These are phyloP conservation scores for Fusarium goolgardi DNA, from an alignment of 2,329 filamentous ascomycete species.

Conservation along the genomic window DNA sequence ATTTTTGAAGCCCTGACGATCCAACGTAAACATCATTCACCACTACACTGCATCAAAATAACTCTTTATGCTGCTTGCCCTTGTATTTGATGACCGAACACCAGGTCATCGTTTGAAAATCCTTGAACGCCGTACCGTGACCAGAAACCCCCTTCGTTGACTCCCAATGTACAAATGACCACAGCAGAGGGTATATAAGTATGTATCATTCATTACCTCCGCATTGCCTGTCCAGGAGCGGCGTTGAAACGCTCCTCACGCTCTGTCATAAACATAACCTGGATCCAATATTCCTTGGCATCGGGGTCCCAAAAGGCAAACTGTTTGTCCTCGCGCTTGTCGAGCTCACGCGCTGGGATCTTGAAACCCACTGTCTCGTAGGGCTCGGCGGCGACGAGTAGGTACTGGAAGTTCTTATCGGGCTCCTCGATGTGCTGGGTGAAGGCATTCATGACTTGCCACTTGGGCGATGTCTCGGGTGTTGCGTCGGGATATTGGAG, in stretches of 20 bases:
- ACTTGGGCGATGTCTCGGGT: conserved; percentile 78
- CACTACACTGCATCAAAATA: not conserved
- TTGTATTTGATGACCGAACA: not conserved
- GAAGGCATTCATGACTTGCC: conserved; percentile 97
- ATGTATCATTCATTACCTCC: conserved; percentile 51
- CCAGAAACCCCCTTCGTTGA: conserved; percentile 24
- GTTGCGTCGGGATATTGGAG: conserved; percentile 94
- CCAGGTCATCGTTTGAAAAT: conserved; percentile 3
- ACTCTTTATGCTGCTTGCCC: not conserved
- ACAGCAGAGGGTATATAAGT: conserved; percentile 6
- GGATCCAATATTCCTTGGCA: conserved; percentile 96
- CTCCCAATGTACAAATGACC: conserved; percentile 22
- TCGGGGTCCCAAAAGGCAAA: conserved; percentile 97
- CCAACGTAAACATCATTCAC: not conserved
- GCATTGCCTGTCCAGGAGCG: conserved; percentile 68
- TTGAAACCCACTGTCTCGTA: conserved; percentile 99
- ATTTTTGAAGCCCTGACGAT: not conserved
- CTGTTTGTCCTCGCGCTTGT: conserved; percentile 86
- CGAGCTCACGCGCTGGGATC: conserved; percentile 91
- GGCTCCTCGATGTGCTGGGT: conserved; percentile 96
- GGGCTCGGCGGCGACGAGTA: conserved; percentile 94
- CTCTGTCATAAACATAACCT: conserved; percentile 98
- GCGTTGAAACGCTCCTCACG: conserved; percentile 87
- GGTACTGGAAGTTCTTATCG: conserved; percentile 93
- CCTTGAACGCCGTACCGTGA: conserved; percentile 36